Conservation (phyloP, 345 rosid species). For the Bruguiera sexangula region DNA sequence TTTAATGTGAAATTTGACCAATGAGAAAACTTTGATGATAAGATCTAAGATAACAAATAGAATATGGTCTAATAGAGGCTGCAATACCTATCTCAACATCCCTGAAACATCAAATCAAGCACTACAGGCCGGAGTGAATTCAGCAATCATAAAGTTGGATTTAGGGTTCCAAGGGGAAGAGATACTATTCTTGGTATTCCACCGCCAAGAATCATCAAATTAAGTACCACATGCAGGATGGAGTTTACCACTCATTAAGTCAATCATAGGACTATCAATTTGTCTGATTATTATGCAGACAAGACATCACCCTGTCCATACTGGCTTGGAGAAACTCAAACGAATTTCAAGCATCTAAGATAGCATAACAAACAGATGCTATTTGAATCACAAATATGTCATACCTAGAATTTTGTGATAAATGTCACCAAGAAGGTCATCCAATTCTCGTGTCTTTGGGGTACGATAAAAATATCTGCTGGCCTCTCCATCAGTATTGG, state of each 20-base stretch:
- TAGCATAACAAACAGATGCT: not conserved
- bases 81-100: no score
- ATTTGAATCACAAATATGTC: constrained; percentile 17
- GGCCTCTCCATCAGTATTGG: constrained; percentile 68
- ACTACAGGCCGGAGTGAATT: no score
- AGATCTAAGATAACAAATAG: constrained; percentile 1
- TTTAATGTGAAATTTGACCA: constrained; percentile 26
- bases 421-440: constrained; percentile 84
- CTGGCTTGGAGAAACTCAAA: not conserved
- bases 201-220: not conserved
- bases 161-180: not conserved
- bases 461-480: constrained; percentile 78
- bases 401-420: constrained; percentile 86
- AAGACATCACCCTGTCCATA: not conserved
- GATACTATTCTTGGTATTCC: not conserved
- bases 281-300: not conserved
- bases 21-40: constrained; percentile 17
- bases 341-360: not conserved
- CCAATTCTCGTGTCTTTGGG: constrained; percentile 83
- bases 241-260: not conserved
- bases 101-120: no score
- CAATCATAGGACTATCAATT: not conserved
- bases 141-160: no score
- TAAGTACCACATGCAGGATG: not conserved
- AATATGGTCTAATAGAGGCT: not conserved